Evolutionary conservation across 768 basidiomycete genomes (phyloP).

Genomic region (Paxillus ammoniavirescens): DNA sequence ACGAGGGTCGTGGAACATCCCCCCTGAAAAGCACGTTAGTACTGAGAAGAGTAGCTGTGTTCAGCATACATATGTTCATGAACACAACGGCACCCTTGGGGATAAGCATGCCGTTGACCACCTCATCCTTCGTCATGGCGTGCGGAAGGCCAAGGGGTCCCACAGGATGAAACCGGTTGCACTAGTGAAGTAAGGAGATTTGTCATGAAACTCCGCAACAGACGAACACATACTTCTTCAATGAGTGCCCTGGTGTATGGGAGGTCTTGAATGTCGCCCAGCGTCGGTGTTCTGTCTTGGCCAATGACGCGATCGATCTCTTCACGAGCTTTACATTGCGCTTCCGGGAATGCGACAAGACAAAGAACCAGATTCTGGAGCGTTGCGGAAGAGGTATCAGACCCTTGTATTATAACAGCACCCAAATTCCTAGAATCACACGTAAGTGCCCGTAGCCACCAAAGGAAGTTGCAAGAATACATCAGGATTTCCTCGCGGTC

Average conservation of each 20-base stretch:
- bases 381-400: constrained; percentile 34
- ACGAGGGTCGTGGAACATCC: constrained; percentile 23
- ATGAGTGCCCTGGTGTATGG: constrained; percentile 34
- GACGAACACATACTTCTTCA: constrained; percentile 13
- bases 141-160: neutral
- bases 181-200: neutral
- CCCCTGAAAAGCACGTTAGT: constrained; percentile 13
- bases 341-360: constrained; percentile 19
- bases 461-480: neutral
- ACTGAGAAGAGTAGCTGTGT: neutral
- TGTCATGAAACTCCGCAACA: neutral
- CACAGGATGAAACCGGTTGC: neutral
- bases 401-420: constrained; percentile 30
- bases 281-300: constrained; percentile 38
- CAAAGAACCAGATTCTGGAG: constrained; percentile 25
- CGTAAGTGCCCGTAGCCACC: neutral
- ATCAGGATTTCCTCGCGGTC: constrained; percentile 12
- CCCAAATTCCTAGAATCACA: constrained; percentile 27
- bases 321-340: neutral
- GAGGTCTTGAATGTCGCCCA: constrained; percentile 40
- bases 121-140: neutral
- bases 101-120: neutral
- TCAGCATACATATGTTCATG: neutral
- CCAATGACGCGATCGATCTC: constrained; percentile 51
- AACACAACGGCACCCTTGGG: neutral